A percentile compares a stretch with the other conserved stretches of the same genome.
These are phyloP conservation scores for Halophytophthora polymorphica DNA, from an alignment of 352 stramenopile species.

Conservation along the genomic window DNA sequence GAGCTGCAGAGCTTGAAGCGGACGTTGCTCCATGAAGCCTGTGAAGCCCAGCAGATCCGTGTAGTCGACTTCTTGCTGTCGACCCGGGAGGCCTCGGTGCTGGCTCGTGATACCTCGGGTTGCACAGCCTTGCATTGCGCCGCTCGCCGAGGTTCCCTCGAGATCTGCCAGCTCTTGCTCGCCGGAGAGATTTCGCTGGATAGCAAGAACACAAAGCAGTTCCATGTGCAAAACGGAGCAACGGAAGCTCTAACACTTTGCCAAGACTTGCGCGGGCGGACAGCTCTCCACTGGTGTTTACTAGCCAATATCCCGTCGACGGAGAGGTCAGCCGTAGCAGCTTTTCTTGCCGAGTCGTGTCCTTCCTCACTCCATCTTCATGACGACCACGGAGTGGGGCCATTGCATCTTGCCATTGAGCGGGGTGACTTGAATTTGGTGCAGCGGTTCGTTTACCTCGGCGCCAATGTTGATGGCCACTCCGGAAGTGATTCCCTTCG, in stretches of 20 bases:
- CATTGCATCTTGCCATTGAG: slow-evolving; percentile 49
- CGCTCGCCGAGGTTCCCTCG: slow-evolving; percentile 33
- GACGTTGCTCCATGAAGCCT: slow-evolving; percentile 64
- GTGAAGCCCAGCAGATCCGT: slow-evolving; percentile 20
- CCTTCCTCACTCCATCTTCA: slow-evolving; percentile 29
- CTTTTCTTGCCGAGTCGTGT: slow-evolving; percentile 29
- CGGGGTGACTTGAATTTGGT: slow-evolving; percentile 33
- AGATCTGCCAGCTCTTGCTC: slow-evolving; percentile 43
- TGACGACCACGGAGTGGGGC: slow-evolving; percentile 35
- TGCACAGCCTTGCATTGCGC: slow-evolving; percentile 53
- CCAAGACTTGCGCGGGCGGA: slow-evolving; percentile 43
- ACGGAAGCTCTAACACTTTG: slow-evolving; percentile 25
- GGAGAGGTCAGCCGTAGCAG: slow-evolving; percentile 8
- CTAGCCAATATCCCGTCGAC: slow-evolving; percentile 4
- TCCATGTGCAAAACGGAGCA: neutral
- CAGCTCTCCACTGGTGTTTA: slow-evolving; percentile 49
- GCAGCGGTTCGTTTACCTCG: slow-evolving; percentile 34
- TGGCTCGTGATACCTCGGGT: slow-evolving; percentile 29
- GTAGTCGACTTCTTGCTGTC: slow-evolving; percentile 33
- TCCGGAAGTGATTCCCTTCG: neutral
- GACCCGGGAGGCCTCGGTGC: slow-evolving; percentile 3
- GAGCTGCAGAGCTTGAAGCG: slow-evolving; percentile 25
- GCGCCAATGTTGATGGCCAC: slow-evolving; percentile 30
- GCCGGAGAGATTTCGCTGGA: neutral
- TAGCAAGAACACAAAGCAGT: slow-evolving; percentile 2